Base-by-base conservation (phyloP, 148 eudicot genomes). In the Nepenthes gracilis region DNA sequence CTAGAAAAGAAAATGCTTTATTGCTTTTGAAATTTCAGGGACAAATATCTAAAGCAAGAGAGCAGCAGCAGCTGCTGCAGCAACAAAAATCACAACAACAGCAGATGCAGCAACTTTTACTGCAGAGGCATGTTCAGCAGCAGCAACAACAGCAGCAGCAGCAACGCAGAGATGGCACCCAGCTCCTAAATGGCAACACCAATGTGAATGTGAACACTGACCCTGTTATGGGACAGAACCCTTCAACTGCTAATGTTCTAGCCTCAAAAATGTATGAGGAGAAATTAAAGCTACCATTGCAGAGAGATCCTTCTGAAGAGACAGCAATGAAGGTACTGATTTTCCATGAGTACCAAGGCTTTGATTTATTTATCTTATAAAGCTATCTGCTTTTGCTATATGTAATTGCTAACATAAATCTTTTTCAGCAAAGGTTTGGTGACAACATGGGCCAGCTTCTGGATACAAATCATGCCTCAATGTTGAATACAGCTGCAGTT, bases 261-360 rank as follows among this genome's bases (percentile, higher is more conserved):
- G 88, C 85, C 40, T 67, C 85, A 62, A 86, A 86, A 67, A 83
- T 86, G 85, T 83, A 81, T 55, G 86, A 83, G 72, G 94, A 86
- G 52, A 80, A 75, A 36, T 64, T 82, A 57, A 83, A 86, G 72
- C 71, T 80, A 9, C 79, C 58, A 35, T 35, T 68, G 45, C 83
- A 75, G 66, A 78, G 86, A 70, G 88, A 86, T 58, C 76, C 80
- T 50, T 67, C 82, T 15, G 88, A 86, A 11, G 93, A 83, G 64
- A 64, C 74, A 60, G 73, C 80, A 35, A 65, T 83, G 67, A 86
- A 86, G 89, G 94, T 81, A 67, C 33, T 15, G n/a, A 51, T 14
- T 12, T 52, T 23, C 5, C 55, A n/a, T 1, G 55, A 32, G 6
- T 5, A 2, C 23, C 6, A n/a, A 40, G 45, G 4, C 45, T 52